Evolutionary conservation across 768 basidiomycete genomes (phyloP), one percentile per base, ranked within the genome.

Genomic region (Panellus pusillus): DNA sequence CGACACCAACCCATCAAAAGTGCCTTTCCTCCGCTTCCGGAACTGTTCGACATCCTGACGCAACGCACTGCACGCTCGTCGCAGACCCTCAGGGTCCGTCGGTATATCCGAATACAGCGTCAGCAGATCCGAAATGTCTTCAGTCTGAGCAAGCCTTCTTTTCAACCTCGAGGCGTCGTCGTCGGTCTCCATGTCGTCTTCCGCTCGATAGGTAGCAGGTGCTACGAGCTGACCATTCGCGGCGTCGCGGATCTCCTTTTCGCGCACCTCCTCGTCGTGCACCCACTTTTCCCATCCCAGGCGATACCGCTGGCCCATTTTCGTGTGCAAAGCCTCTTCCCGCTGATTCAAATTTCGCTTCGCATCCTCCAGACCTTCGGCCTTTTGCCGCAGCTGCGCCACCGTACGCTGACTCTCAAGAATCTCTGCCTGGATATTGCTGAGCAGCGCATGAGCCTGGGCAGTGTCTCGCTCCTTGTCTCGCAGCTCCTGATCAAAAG

Each of bases 241-340:
- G 2, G 75, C 81, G 37, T 82, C 82, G 44, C 86, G 80, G 58
- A 91, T 83, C 1, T 69, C 68, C 55, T 75, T 81, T 71, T 96
- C 93, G 24, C 94, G 79, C 31, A 73, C 74, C 65, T 91, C 88
- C 72, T 98, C 91, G 52, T 89, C 88, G 60, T 85, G 85, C 18
- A 90, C 72, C 94, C 96, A 98, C 62, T 89, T 91, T 67, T 96
- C 92, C 87, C 89, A 98, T 2, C 94, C 96, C 20, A 88, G 65
- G 45, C 90, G 80, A 72, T 92, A 93, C 59, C 89, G 77, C 62
- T 80, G 80, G 17, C 86, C 89, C 84, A 97, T 91, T 70, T 89
- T 92, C 7, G 72, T 73, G 24, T 79, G 71, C 28, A 98, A 71
- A 55, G 84, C 84, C 15, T 68, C 70, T 68, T 93, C 87, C 50